Conservation (phyloP, 306 rosid species). For the Myrica gale region DNA sequence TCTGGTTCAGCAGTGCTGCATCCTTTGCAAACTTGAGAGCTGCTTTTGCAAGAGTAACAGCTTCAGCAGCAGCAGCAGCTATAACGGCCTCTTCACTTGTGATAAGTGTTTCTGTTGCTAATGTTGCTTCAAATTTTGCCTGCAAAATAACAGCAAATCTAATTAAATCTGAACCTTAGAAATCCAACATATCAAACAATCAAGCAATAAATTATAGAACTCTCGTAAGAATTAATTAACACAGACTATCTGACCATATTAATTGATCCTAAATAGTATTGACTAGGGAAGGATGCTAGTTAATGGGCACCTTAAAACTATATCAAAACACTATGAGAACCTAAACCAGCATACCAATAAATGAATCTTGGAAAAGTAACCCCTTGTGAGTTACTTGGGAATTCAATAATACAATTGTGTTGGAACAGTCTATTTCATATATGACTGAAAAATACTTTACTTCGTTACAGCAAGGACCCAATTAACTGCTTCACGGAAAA, state of each 20-base stretch:
- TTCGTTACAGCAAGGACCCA: slow-evolving; percentile 6
- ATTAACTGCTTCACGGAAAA: slow-evolving; percentile 3
- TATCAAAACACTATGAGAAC: neutral
- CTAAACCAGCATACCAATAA: slow-evolving; percentile 1
- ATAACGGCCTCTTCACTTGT: slow-evolving; percentile 79
- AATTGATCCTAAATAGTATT: neutral
- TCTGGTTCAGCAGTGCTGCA: slow-evolving; percentile 54
- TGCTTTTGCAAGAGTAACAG: slow-evolving; percentile 87
- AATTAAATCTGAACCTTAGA: slow-evolving; percentile 18
- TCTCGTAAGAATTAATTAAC: too few relatives aligned
- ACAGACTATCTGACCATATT: neutral
- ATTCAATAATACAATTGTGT: slow-evolving; percentile 11
- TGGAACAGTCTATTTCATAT: neutral
- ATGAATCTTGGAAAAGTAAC: neutral
- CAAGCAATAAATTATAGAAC: neutral
- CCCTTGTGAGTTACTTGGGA: neutral
- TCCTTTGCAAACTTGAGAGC: slow-evolving; percentile 85
- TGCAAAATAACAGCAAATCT: slow-evolving; percentile 33
- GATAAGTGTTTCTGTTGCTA: slow-evolving; percentile 67
- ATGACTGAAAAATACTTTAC: slow-evolving; percentile 3
- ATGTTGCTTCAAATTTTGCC: slow-evolving; percentile 57
- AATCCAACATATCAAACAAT: neutral
- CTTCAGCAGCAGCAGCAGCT: slow-evolving; percentile 92
- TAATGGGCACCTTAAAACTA: neutral
- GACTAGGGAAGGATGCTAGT: neutral